phyloP scores from a whole-genome alignment of 2,329 filamentous ascomycete genomes.

The Aureobasidium sp. region DNA sequence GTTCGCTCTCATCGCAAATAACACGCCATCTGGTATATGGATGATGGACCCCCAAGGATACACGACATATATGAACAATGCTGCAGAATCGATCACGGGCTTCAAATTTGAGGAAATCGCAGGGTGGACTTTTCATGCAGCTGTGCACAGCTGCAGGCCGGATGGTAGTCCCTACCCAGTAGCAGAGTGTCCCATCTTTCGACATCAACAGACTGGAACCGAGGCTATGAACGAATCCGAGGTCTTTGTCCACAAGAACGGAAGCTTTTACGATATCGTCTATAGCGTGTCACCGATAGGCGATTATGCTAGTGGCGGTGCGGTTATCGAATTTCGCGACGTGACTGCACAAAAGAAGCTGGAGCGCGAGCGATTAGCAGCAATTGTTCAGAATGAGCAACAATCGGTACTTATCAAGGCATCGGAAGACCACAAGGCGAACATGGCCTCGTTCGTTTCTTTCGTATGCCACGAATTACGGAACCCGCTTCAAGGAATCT shows the following conservation, averaged over 20 bases:
- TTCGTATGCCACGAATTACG: conserved; percentile 16
- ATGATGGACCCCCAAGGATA: conserved; percentile 15
- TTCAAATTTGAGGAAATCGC: conserved; percentile 15
- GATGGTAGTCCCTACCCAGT: conserved; percentile 15
- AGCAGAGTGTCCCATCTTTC: conserved; percentile 14
- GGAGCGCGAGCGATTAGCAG: conserved; percentile 12
- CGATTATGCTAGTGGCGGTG: conserved; percentile 14
- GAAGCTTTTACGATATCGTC: conserved; percentile 15
- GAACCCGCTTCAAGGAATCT: conserved; percentile 14
- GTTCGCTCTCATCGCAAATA: conserved; percentile 11
- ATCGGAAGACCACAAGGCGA: conserved; percentile 14
- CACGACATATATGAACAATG: conserved; percentile 14
- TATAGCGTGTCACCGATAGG: conserved; percentile 16
- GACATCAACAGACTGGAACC: conserved; percentile 12
- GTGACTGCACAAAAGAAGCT: conserved; percentile 12
- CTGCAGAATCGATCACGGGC: conserved; percentile 15
- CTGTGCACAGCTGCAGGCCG: conserved; percentile 11
- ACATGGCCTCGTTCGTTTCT: conserved; percentile 16
- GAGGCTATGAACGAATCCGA: conserved; percentile 13
- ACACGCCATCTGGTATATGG: conserved; percentile 14
- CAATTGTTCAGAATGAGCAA: conserved; percentile 16
- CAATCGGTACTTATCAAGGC: conserved; percentile 13
- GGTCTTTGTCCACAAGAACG: conserved; percentile 16
- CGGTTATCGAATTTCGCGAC: conserved; percentile 16
- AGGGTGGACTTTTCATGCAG: conserved; percentile 16